Evolutionary conservation across 129 eudicot species (phyloP), one percentile per base, ranked within the genome.

Genomic region (Tagetes erecta): DNA sequence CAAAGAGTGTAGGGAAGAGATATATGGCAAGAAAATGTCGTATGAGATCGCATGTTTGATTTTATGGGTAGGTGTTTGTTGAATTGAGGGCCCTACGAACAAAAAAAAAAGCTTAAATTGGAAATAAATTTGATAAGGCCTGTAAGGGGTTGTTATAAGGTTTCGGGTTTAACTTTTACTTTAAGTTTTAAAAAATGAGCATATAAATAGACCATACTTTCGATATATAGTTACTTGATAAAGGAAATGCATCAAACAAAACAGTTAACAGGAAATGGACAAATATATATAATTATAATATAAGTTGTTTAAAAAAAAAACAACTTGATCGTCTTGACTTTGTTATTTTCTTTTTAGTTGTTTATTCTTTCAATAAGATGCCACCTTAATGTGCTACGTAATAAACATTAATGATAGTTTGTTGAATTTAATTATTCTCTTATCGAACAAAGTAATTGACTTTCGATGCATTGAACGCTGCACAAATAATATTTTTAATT

Each of bases 31-130:
- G 20, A 52, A 70, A 45, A 46, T 35, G 37, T 62, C 35, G 14
- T 14, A 35, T 8, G 62, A 58, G 49, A 74, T 10, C 27, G 71
- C 63, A 45, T n/a, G 58, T 74, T 62, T 69, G 60, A 45, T 62
- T 74, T 65, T 75, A 63, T 76, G 40, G 80, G 80, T 76, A 41
- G 37, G 74, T 67, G 55, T 76, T 76, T 76, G 73, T 76, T 67
- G 80, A 76, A 76, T 3, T 6, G 38, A 40, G 68, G 74, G 74
- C 74, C 68, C 44, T 71, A 41, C 9, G 9, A 13, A 44, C 49
- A 47, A 59, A 74, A 74, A 62, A 62, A 74, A 47, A 62, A 55
- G 30, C 55, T 62, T 62, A 63, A 20, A n/a, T 42, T 2, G 34
- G 27, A 46, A 67, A 57, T 41, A 71, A 39, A 53, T 66, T 53